Evolutionary conservation across 192 early-diverging fungal genomes (phyloP).

Genomic region (Pecoramyces ruminantium): DNA sequence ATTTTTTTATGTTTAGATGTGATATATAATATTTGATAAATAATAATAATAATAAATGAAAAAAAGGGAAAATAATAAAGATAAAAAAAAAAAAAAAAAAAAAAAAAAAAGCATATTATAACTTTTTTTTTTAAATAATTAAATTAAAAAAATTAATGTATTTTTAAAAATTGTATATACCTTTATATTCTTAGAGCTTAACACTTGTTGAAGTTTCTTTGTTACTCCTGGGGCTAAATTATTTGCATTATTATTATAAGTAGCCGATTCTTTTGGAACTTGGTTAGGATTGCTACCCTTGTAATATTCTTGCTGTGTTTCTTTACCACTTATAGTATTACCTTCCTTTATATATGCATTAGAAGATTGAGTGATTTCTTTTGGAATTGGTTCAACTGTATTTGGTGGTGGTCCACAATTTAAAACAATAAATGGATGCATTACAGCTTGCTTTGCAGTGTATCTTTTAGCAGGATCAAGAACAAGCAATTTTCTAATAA

Average conservation of each 20-base stretch:
- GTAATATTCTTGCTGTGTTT: not conserved
- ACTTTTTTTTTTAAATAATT: no score
- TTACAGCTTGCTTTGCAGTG: constrained; percentile 54
- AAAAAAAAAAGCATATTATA: no score
- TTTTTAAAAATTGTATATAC: not conserved
- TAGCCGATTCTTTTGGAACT: no score
- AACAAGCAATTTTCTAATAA: constrained; percentile 46
- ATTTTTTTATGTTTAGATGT: no score
- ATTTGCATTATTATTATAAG: not conserved
- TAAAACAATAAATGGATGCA: constrained; percentile 31
- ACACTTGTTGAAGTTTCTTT: not conserved
- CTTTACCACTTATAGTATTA: not conserved
- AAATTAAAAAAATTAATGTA: no score
- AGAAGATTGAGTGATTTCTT: not conserved
- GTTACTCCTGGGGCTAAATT: not conserved
- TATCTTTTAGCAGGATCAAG: constrained; percentile 44
- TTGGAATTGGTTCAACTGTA: not conserved
- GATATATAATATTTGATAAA: no score
- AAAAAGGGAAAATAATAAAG: no score
- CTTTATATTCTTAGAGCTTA: not conserved
- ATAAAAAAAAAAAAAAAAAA: no score
- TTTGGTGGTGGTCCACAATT: not conserved
- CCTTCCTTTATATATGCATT: not conserved
- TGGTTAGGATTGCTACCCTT: not conserved
- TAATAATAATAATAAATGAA: no score